Evolutionary conservation across 768 basidiomycete species (phyloP).

Genomic region (Podaxis mareebaensis): DNA sequence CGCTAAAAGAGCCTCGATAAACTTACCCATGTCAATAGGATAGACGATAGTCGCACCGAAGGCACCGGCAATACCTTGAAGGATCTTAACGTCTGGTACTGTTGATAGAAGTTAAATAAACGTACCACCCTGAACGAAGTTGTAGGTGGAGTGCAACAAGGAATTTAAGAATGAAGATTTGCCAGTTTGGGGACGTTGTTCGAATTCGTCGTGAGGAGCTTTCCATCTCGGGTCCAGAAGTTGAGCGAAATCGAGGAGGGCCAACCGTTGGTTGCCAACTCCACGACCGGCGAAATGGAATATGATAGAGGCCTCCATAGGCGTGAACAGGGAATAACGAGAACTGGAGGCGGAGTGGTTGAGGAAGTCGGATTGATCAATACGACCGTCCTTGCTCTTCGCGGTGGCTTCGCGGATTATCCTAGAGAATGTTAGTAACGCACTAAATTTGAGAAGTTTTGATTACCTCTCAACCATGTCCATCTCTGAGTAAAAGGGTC

Average conservation of each 20-base stretch:
- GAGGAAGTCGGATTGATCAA: conserved; percentile 94
- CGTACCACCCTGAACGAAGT: conserved; percentile 82
- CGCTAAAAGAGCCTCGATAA: not conserved
- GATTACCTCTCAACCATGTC: conserved; percentile 89
- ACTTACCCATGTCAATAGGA: conserved; percentile 90
- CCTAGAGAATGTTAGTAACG: conserved; percentile 31
- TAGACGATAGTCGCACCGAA: conserved; percentile 98
- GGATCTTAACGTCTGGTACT: conserved; percentile 19
- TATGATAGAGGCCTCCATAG: conserved; percentile 97
- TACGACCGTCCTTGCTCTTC: conserved; percentile 92
- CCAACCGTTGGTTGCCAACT: conserved; percentile 63
- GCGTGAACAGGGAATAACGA: conserved; percentile 93
- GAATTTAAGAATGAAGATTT: conserved; percentile 50
- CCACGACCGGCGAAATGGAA: conserved; percentile 97
- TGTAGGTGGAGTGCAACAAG: conserved; percentile 75
- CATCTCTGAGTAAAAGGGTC: conserved; percentile 65
- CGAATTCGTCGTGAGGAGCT: conserved; percentile 60
- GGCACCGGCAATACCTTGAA: conserved; percentile 82
- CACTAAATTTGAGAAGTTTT: too few relatives aligned
- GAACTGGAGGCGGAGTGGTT: conserved; percentile 84
- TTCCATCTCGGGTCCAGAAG: conserved; percentile 89
- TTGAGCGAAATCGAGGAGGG: conserved; percentile 89
- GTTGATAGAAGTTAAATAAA: not conserved
- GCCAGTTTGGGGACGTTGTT: conserved; percentile 29
- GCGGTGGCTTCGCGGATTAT: conserved; percentile 89